Conservation (phyloP, 116 monocot genomes). For the Phalaenopsis hybrid region DNA sequence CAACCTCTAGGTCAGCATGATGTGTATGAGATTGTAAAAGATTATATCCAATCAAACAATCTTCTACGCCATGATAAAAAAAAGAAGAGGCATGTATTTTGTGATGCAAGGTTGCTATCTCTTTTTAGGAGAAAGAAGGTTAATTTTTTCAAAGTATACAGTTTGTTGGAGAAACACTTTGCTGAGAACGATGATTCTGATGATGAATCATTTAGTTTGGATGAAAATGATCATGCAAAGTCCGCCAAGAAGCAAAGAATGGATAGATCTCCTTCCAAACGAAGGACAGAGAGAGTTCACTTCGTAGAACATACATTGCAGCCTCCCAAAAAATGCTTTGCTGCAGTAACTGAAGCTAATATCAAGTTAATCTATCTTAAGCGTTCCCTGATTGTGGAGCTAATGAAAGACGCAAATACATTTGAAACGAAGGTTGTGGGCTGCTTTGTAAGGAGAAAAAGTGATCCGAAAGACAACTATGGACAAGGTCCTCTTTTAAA, state of each 20-base stretch:
- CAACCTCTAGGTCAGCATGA: conserved; percentile 38
- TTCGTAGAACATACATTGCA: neutral
- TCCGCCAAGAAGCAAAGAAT: conserved; percentile 16
- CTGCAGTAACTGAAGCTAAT: conserved; percentile 46
- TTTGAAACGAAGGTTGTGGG: conserved; percentile 72
- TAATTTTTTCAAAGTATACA: conserved; percentile 38
- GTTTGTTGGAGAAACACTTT: conserved; percentile 53
- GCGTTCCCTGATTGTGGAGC: conserved; percentile 43
- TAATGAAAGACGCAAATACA: conserved; percentile 37
- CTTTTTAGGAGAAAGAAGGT: conserved; percentile 59
- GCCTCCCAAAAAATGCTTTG: conserved; percentile 28
- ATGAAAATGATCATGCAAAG: conserved; percentile 23
- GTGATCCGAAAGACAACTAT: conserved; percentile 38
- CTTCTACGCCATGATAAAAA: conserved; percentile 45
- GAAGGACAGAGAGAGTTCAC: neutral
- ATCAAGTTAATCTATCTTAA: conserved; percentile 59
- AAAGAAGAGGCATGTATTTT: conserved; percentile 42
- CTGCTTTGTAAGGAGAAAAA: conserved; percentile 73
- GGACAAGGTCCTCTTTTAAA: conserved; percentile 14
- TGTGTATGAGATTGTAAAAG: conserved; percentile 44
- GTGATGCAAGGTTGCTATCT: conserved; percentile 49
- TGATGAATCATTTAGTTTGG: conserved; percentile 30
- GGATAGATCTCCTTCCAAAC: conserved; percentile 9
- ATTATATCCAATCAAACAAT: conserved; percentile 48
- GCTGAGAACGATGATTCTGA: conserved; percentile 18